Evolutionary conservation across 768 basidiomycete species (phyloP).

Genomic region (Amanita jacksonii): DNA sequence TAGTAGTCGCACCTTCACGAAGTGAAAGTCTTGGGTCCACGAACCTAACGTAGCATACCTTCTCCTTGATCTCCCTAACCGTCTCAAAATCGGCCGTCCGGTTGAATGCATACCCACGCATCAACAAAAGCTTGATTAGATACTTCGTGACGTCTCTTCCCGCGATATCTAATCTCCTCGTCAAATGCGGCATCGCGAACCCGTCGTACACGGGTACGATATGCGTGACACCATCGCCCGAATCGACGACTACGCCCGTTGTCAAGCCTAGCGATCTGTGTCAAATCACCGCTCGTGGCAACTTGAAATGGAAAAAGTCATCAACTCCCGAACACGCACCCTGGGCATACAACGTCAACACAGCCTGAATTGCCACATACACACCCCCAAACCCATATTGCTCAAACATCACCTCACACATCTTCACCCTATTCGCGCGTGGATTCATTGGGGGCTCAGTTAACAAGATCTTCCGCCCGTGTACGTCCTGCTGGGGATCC

Average conservation of each 20-base stretch:
- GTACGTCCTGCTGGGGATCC: conserved; percentile 39
- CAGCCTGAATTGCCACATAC: conserved; percentile 97
- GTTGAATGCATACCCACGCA: conserved; percentile 99
- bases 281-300: too few species aligned
- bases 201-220: conserved; percentile 99
- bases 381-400: conserved; percentile 94
- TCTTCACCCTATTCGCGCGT: conserved; percentile 80
- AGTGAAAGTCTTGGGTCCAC: conserved; percentile 15
- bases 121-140: conserved; percentile 96
- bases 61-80: conserved; percentile 98
- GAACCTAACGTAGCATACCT: conserved; percentile 93
- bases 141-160: conserved; percentile 98
- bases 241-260: conserved; percentile 98
- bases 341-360: conserved; percentile 96
- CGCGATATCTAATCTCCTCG: conserved; percentile 91
- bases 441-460: conserved; percentile 99
- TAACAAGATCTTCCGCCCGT: conserved; percentile 81
- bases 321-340: conserved; percentile 49
- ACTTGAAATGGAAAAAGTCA: too few species aligned
- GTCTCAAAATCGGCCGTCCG: conserved; percentile 99
- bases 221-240: conserved; percentile 98
- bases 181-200: conserved; percentile 91
- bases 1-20: too few species aligned
- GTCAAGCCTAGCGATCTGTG: conserved; percentile 63
- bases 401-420: conserved; percentile 99